Conservation (phyloP, 1,284 basidiomycete genomes). For the Papiliotrema terrestris region DNA sequence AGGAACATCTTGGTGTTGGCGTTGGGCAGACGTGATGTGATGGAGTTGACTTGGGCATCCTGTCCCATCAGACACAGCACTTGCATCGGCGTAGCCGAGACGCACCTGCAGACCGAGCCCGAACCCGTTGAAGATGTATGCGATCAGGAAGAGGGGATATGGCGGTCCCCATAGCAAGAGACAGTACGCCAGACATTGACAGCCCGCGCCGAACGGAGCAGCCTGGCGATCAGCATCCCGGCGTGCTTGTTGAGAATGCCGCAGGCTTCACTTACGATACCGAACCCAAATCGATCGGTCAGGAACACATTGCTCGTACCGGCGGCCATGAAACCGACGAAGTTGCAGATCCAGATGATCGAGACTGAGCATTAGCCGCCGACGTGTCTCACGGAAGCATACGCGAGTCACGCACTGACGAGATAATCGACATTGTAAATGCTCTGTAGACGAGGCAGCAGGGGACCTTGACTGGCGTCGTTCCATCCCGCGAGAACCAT, state of each 20-base stretch:
- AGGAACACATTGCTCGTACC: slow-evolving; percentile 55
- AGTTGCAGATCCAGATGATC: slow-evolving; percentile 58
- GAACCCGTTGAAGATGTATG: slow-evolving; percentile 61
- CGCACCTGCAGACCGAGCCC: slow-evolving; percentile 58
- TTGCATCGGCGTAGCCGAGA: neutral
- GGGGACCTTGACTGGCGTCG: slow-evolving; percentile 60
- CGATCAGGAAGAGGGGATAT: slow-evolving; percentile 63
- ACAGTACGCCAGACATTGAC: slow-evolving; percentile 54
- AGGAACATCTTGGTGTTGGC: slow-evolving; percentile 59
- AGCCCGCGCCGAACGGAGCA: slow-evolving; percentile 31
- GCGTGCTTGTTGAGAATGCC: neutral
- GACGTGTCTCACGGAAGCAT: slow-evolving; percentile 49
- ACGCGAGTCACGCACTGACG: slow-evolving; percentile 24
- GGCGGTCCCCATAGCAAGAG: slow-evolving; percentile 61
- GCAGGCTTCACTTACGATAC: slow-evolving; percentile 49
- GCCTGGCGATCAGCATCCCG: slow-evolving; percentile 14
- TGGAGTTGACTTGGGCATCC: slow-evolving; percentile 44
- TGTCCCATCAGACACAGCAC: slow-evolving; percentile 3
- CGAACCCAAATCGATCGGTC: slow-evolving; percentile 57
- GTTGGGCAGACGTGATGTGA: slow-evolving; percentile 33
- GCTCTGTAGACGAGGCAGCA: slow-evolving; percentile 58
- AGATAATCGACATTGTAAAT: slow-evolving; percentile 51
- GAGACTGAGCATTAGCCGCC: slow-evolving; percentile 55
- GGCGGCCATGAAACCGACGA: slow-evolving; percentile 55
- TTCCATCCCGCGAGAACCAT: slow-evolving; percentile 59